Evolutionary conservation across 2,329 filamentous ascomycete genomes (phyloP).

Genomic region (Verticillium zaregamsianum): DNA sequence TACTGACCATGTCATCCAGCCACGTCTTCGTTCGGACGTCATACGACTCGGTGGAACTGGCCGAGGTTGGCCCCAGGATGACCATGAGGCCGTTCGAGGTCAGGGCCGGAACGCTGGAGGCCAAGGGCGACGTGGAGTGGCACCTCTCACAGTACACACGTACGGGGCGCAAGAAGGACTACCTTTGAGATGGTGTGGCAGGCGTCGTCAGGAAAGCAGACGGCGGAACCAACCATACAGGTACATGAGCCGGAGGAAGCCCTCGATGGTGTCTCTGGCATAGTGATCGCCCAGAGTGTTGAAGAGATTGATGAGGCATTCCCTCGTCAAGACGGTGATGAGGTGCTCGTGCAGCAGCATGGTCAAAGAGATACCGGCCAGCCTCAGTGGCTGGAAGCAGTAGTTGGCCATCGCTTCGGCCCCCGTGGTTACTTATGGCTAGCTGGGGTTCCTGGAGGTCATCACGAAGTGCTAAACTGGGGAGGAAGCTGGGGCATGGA

Average conservation of each 20-base stretch:
- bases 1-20: neutral
- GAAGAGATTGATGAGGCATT: neutral
- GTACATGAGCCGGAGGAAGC: neutral
- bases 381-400: neutral
- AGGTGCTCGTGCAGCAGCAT: neutral
- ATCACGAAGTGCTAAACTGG: neutral
- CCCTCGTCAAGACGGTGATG: neutral
- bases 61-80: slow-evolving; percentile 76
- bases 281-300: neutral
- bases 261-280: slow-evolving; percentile 1
- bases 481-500: neutral
- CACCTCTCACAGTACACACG: slow-evolving; percentile 92
- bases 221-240: neutral
- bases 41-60: slow-evolving; percentile 78
- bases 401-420: neutral
- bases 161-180: slow-evolving; percentile 93
- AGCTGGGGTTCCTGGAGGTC: neutral
- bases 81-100: slow-evolving; percentile 88
- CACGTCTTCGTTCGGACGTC: slow-evolving; percentile 89
- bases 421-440: neutral
- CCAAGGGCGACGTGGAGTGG: slow-evolving; percentile 96
- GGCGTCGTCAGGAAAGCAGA: neutral
- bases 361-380: neutral
- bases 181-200: slow-evolving; percentile 55
- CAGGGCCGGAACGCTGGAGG: slow-evolving; percentile 83